Percentiles rank a stretch among this genome's conserved stretches.
Conservation (phyloP, 1,284 basidiomycete species). For the Lentinula novae-zelandiae region DNA sequence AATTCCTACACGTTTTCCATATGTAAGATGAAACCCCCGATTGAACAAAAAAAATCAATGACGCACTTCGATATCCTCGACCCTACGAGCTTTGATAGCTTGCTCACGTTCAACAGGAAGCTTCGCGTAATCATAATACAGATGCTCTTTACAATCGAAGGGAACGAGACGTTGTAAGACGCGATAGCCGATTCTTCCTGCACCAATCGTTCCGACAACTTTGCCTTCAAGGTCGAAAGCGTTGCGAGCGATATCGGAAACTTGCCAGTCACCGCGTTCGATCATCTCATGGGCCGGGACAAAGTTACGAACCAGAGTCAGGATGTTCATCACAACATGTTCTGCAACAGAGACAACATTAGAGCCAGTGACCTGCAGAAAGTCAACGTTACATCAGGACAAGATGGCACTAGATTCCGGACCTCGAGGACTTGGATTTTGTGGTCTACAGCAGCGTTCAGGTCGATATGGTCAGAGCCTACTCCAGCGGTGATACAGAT, state of each 20-base stretch:
- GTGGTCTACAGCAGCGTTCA: constrained; percentile 83
- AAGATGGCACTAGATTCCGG: background rate
- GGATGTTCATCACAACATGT: constrained; percentile 78
- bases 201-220: constrained; percentile 86
- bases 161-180: constrained; percentile 84
- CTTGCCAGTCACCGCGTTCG: constrained; percentile 80
- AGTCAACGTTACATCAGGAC: constrained; percentile 56
- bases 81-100: constrained; percentile 69
- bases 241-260: constrained; percentile 76
- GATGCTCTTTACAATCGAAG: constrained; percentile 88
- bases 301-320: constrained; percentile 86
- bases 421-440: constrained; percentile 80
- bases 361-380: constrained; percentile 64
- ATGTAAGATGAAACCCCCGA: constrained; percentile 32
- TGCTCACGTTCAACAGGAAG: constrained; percentile 73
- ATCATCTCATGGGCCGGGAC: constrained; percentile 84
- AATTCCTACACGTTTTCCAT: constrained; percentile 57
- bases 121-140: constrained; percentile 90
- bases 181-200: constrained; percentile 86
- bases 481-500: constrained; percentile 93
- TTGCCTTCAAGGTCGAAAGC: constrained; percentile 90
- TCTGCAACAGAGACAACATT: constrained; percentile 93
- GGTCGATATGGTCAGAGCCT: constrained; percentile 90
- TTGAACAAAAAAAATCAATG: constrained; percentile 45
- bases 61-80: constrained; percentile 69